Conservation (phyloP, 192 early-diverging fungal species). For the Coemansia sp. region DNA sequence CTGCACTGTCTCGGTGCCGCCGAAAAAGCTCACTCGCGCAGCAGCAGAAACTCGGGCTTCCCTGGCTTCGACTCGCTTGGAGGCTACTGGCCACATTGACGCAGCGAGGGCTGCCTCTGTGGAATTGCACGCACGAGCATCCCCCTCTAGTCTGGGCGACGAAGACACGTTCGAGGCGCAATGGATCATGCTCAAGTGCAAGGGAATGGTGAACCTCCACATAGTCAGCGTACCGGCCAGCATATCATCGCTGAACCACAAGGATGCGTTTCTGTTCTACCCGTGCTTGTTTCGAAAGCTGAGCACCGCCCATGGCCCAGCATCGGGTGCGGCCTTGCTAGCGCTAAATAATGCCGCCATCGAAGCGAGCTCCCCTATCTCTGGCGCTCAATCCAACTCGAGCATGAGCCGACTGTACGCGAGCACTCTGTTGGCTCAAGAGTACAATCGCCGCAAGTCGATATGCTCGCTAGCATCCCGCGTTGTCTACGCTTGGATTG, state of each 20-base stretch:
- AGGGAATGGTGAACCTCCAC: conserved; percentile 47
- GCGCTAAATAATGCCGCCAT: neutral
- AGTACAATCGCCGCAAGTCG: conserved; percentile 42
- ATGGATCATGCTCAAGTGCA: conserved; percentile 53
- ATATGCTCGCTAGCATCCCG: conserved; percentile 38
- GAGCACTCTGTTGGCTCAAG: conserved; percentile 23
- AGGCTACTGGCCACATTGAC: neutral
- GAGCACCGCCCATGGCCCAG: neutral
- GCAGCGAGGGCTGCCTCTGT: neutral
- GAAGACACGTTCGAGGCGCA: conserved; percentile 18
- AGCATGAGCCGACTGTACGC: conserved; percentile 1
- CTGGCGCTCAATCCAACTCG: neutral
- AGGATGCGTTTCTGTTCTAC: conserved; percentile 49
- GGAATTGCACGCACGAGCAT: neutral
- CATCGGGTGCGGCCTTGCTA: neutral
- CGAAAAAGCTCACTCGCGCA: conserved; percentile 13
- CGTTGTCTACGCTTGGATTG: conserved; percentile 50
- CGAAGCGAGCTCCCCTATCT: neutral
- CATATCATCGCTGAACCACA: conserved; percentile 49
- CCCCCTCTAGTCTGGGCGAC: neutral
- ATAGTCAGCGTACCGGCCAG: conserved; percentile 39
- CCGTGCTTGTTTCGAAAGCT: conserved; percentile 37
- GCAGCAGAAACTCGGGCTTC: neutral
- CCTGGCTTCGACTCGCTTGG: neutral
- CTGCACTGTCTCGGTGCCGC: neutral